phyloP scores from a whole-genome alignment of 495 filamentous ascomycete genomes.

The Filosporella fistucella region DNA sequence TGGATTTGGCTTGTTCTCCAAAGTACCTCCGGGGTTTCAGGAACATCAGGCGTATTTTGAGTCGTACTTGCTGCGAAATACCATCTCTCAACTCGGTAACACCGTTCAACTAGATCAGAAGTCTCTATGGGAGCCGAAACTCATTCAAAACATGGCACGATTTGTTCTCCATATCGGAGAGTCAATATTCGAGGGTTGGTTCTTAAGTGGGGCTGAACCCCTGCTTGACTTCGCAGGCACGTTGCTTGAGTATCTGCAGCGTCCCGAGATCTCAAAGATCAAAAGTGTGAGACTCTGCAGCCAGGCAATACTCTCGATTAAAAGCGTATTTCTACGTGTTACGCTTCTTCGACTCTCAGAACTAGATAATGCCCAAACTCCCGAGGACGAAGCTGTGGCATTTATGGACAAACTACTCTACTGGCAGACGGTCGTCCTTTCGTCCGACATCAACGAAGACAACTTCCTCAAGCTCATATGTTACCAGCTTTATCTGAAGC shows the following conservation, averaged over 20 bases:
- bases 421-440: slow-evolving; percentile 91
- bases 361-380: slow-evolving; percentile 57
- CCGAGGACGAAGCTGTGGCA: slow-evolving; percentile 51
- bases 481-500: slow-evolving; percentile 82
- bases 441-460: slow-evolving; percentile 66
- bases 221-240: slow-evolving; percentile 85
- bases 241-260: slow-evolving; percentile 81
- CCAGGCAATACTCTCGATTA: slow-evolving; percentile 69
- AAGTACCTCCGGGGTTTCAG: slow-evolving; percentile 84
- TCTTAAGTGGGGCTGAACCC: slow-evolving; percentile 75
- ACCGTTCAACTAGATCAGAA: slow-evolving; percentile 65
- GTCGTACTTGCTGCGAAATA: slow-evolving; percentile 77
- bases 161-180: slow-evolving; percentile 78
- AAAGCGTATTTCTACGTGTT: slow-evolving; percentile 68
- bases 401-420: slow-evolving; percentile 84
- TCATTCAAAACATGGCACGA: slow-evolving; percentile 79
- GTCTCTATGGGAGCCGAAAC: slow-evolving; percentile 71
- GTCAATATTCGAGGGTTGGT: slow-evolving; percentile 93
- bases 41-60: slow-evolving; percentile 94
- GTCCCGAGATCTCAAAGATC: slow-evolving; percentile 70
- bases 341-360: slow-evolving; percentile 80
- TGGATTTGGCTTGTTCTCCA: slow-evolving; percentile 83
- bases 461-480: slow-evolving; percentile 78
- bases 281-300: slow-evolving; percentile 89
- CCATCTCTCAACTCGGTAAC: slow-evolving; percentile 65